These are phyloP conservation scores for Firmiana major DNA, from an alignment of 345 rosid species.

Conservation along the genomic window DNA sequence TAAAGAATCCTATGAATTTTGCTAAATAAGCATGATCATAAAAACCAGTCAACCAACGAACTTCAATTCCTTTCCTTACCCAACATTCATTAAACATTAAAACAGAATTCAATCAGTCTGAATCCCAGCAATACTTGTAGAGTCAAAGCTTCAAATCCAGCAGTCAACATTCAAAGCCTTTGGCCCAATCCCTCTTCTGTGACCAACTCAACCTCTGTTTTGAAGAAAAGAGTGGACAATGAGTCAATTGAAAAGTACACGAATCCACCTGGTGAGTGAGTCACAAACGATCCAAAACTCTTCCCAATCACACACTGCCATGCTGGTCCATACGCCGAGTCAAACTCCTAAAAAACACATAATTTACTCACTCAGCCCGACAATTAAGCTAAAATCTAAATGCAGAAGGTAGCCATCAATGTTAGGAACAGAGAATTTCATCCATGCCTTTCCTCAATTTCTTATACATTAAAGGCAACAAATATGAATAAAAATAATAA, in stretches of 20 bases:
- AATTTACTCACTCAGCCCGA: background rate
- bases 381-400: background rate
- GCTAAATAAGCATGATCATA: too few species aligned
- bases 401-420: too few species aligned
- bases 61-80: too few species aligned
- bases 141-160: background rate
- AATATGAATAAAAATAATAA: too few species aligned
- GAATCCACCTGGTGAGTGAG: constrained; percentile 58
- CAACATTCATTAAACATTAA: too few species aligned
- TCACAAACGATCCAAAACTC: constrained; percentile 58
- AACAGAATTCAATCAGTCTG: too few species aligned
- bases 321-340: constrained; percentile 43
- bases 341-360: constrained; percentile 35
- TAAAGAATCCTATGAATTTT: too few species aligned
- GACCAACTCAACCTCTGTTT: constrained; percentile 21
- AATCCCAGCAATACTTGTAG: too few species aligned
- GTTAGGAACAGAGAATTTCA: too few species aligned
- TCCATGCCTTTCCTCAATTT: too few species aligned
- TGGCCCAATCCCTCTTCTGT: background rate
- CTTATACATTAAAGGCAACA: too few species aligned
- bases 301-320: constrained; percentile 63
- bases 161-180: background rate
- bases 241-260: constrained; percentile 49
- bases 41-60: too few species aligned
- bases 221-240: constrained; percentile 31